Evolutionary conservation across 148 eudicot genomes (phyloP).

Genomic region (Rhododendron vialii): DNA sequence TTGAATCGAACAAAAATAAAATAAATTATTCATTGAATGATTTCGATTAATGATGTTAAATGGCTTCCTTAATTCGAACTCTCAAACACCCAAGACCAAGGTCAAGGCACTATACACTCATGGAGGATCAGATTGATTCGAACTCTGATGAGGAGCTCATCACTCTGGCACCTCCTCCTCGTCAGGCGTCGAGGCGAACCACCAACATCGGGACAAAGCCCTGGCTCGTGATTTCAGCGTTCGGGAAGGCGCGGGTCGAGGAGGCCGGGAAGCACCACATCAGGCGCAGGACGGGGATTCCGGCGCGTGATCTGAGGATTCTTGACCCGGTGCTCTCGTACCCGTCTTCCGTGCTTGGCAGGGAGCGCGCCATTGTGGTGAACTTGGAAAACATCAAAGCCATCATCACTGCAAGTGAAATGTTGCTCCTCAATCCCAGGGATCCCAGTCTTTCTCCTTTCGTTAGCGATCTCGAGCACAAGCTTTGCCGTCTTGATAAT

Average conservation of each 20-base stretch:
- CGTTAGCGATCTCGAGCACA: neutral
- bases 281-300: constrained; percentile 25
- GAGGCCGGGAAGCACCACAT: constrained; percentile 24
- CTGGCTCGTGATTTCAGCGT: neutral
- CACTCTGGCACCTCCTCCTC: neutral
- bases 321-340: constrained; percentile 32
- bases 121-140: neutral
- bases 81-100: neutral
- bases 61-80: neutral
- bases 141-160: neutral
- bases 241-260: neutral
- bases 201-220: neutral
- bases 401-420: constrained; percentile 32
- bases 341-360: constrained; percentile 30
- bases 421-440: neutral
- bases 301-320: constrained; percentile 26
- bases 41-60: neutral
- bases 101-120: neutral
- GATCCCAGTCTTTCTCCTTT: constrained; percentile 4
- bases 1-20: no score
- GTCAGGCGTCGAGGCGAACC: neutral
- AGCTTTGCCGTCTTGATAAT: neutral
- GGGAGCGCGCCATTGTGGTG: constrained; percentile 28
- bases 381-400: constrained; percentile 34
- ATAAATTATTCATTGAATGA: neutral